Base-by-base conservation (phyloP, 176 grass and related monocot genomes). In the Phyllostachys edulis region DNA sequence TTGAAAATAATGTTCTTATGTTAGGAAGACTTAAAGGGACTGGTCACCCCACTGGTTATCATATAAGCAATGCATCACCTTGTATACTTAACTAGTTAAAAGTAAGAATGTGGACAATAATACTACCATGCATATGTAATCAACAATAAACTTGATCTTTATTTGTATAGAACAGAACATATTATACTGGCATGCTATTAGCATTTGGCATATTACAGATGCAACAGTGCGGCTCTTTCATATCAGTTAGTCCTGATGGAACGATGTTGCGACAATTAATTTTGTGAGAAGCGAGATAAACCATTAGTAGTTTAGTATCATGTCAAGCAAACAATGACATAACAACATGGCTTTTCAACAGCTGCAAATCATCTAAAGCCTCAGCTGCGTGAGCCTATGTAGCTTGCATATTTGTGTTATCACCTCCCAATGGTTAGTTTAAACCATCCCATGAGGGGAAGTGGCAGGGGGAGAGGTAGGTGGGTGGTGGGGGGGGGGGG, bases 1-100 rank as follows among this genome's bases (percentile, higher is more conserved):
- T 69, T 82, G 47, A 69, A 67, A 34, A 39, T 64, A 88, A 80
- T 29, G 1, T 29, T 61, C 51, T 23, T 60, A 69, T 74, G 56
- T 57, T 72, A 57, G n/a, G 62, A 79, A 80, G 68, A 45, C 37
- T 27, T 63, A 13, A 56, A 51, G 34, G 52, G 76, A 64, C 1
- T 51, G 47, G 15, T 79, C 16, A 54, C 45, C 70, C 46, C 46
- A 18, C 45, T 70, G 37, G 9, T 9, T 69, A 50, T 63, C 26
- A 44, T 76, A 62, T 70, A 70, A 63, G 38, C 20, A 66, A 65
- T 23, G 3, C 32, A 61, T 61, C 1, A 32, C 1, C 23, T 65
- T 88, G 16, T 49, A 44, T 77, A 71, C 45, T 20, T 77, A 60
- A 42, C 11, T 54, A 78, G 65, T 52, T 71, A 42, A 63, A 54